Evolutionary conservation across 768 basidiomycete genomes (phyloP).

Genomic region (Tubosaeta sp.): DNA sequence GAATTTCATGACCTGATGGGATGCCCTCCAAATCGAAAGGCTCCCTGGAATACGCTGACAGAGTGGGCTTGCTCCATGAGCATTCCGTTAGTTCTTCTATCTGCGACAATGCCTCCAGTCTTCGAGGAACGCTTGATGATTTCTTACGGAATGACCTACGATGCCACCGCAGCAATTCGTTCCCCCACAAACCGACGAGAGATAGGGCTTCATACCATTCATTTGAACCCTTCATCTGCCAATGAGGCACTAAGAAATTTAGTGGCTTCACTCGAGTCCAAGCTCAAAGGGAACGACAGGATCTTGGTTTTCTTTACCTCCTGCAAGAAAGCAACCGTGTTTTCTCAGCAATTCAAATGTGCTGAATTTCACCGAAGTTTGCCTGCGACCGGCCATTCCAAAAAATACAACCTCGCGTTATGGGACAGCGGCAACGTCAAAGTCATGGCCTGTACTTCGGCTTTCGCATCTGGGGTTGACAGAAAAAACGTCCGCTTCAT

Average conservation of each 20-base stretch:
- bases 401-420: not conserved
- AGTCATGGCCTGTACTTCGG: slow-evolving; percentile 1
- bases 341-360: no score
- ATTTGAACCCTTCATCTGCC: not conserved
- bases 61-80: not conserved
- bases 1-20: not conserved
- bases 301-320: not conserved
- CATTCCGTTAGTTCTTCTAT: not conserved
- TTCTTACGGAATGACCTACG: no score
- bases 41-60: not conserved
- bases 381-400: not conserved
- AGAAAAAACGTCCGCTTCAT: not conserved
- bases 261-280: no score
- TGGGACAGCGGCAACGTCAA: not conserved
- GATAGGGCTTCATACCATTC: not conserved
- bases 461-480: not conserved
- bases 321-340: no score
- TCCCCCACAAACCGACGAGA: no score
- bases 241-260: no score
- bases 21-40: not conserved
- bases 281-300: not conserved
- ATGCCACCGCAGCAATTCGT: no score
- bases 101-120: not conserved
- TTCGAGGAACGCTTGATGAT: not conserved
- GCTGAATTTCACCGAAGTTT: not conserved